A percentile compares a stretch with the other conserved stretches of the same genome.
Evolutionary conservation across 306 rosid species (phyloP).

Genomic region (Cicer judaicum): DNA sequence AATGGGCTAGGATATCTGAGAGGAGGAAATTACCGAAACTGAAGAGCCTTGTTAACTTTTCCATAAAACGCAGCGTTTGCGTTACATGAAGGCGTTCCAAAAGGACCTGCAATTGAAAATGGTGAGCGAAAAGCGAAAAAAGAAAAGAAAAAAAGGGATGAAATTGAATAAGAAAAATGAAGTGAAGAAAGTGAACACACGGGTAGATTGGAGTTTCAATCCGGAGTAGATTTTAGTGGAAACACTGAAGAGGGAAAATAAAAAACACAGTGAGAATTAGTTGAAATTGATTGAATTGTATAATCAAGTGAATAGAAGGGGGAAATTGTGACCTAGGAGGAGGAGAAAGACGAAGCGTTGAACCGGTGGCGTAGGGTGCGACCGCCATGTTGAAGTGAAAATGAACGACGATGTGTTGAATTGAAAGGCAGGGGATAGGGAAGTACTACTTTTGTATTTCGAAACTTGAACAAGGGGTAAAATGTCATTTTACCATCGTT

Average conservation of each 20-base stretch:
- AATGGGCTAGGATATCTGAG: not conserved
- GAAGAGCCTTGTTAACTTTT: conserved; percentile 70
- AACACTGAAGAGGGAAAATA: conserved; percentile 49
- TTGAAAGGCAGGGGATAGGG: conserved; percentile 5
- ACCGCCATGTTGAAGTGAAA: conserved; percentile 56
- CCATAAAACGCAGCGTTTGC: conserved; percentile 71
- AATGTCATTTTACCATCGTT: not conserved
- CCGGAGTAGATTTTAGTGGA: conserved; percentile 74
- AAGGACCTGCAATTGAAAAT: conserved; percentile 51
- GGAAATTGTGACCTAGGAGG: conserved; percentile 59
- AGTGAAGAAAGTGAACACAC: conserved; percentile 42
- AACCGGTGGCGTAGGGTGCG: conserved; percentile 56
- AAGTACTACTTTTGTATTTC: not conserved
- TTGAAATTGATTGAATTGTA: not conserved
- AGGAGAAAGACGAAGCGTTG: conserved; percentile 49
- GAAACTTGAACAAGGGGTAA: conserved; percentile 3
- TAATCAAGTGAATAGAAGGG: not conserved
- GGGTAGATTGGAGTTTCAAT: conserved; percentile 71
- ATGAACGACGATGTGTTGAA: not conserved
- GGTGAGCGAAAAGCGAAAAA: not conserved
- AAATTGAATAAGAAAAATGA: conserved; percentile 2
- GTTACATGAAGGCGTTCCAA: conserved; percentile 66
- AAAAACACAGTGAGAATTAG: conserved; percentile 4
- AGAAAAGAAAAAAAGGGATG: not conserved
- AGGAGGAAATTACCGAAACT: conserved; percentile 55